Conservation (phyloP, 345 rosid species). For the Lepidium aucheri region DNA sequence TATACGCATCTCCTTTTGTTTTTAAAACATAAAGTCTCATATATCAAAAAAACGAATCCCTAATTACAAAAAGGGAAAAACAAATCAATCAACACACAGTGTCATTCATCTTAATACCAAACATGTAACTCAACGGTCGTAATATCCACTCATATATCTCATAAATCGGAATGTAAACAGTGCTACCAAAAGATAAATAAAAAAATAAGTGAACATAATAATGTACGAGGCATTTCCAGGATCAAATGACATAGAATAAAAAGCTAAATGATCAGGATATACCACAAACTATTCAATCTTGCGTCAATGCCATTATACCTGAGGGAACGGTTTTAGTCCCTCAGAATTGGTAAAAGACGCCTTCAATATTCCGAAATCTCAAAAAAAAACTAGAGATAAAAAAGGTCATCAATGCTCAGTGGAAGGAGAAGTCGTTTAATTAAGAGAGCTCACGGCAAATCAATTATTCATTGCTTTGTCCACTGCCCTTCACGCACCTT, state of each 20-base stretch:
- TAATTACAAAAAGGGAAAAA: no score
- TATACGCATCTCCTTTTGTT: no score
- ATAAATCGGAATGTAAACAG: not conserved
- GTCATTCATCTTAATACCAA: no score
- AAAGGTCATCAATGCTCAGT: conserved; percentile 48
- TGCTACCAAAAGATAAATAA: no score
- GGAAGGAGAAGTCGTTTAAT: conserved; percentile 97
- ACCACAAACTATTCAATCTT: conserved; percentile 38
- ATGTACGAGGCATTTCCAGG: conserved; percentile 79
- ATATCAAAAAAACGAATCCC: no score
- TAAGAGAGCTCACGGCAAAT: conserved; percentile 73
- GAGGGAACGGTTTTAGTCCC: conserved; percentile 55
- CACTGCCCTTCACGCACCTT: conserved; percentile 74
- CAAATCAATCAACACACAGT: no score
- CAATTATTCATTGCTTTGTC: conserved; percentile 26
- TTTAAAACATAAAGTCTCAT: no score
- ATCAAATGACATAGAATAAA: conserved; percentile 32
- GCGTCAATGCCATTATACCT: conserved; percentile 96
- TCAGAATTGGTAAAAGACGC: conserved; percentile 98
- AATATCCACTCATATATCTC: not conserved
- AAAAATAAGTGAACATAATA: no score
- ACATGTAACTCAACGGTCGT: not conserved
- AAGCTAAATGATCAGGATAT: conserved; percentile 58
- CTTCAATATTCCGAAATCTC: no score
- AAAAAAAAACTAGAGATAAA: no score